A percentile compares a stretch with the other conserved stretches of the same genome.
Conservation (phyloP, 1,284 basidiomycete genomes). For the Inonotus obliquus region DNA sequence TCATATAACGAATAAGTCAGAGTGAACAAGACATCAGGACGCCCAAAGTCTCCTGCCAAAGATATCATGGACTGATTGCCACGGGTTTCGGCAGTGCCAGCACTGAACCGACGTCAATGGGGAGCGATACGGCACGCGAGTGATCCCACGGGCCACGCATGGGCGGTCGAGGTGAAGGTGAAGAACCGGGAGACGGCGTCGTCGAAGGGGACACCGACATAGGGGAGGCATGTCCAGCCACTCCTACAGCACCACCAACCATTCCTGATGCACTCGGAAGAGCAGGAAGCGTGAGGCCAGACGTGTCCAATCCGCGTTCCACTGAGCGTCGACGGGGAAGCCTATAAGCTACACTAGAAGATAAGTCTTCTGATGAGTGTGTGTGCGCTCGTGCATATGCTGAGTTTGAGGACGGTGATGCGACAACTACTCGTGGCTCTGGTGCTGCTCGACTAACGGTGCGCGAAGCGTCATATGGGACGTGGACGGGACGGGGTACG, state of each 20-base stretch:
- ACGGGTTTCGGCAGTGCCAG: slow-evolving; percentile 44
- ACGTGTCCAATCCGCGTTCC: slow-evolving; percentile 4
- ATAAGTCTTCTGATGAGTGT: neutral
- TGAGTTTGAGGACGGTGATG: neutral
- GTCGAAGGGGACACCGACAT: slow-evolving; percentile 7
- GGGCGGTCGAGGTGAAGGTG: neutral
- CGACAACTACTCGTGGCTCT: neutral
- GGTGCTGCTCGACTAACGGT: slow-evolving; percentile 20
- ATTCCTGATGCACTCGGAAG: neutral
- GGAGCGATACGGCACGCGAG: slow-evolving; percentile 37
- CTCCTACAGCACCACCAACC: neutral
- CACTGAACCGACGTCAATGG: slow-evolving; percentile 43
- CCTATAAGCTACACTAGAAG: neutral
- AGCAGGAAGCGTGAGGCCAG: neutral
- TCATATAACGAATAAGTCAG: neutral
- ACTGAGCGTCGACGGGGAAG: slow-evolving; percentile 2
- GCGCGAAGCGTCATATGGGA: slow-evolving; percentile 28
- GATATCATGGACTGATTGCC: slow-evolving; percentile 26
- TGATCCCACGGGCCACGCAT: slow-evolving; percentile 55
- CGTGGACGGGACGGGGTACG: slow-evolving; percentile 47
- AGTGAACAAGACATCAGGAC: neutral
- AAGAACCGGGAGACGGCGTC: neutral
- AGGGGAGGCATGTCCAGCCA: neutral
- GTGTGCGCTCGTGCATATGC: neutral
- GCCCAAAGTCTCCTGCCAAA: neutral